phyloP scores from a whole-genome alignment of 2,329 filamentous ascomycete genomes.

The Lecanicillium sp. region DNA sequence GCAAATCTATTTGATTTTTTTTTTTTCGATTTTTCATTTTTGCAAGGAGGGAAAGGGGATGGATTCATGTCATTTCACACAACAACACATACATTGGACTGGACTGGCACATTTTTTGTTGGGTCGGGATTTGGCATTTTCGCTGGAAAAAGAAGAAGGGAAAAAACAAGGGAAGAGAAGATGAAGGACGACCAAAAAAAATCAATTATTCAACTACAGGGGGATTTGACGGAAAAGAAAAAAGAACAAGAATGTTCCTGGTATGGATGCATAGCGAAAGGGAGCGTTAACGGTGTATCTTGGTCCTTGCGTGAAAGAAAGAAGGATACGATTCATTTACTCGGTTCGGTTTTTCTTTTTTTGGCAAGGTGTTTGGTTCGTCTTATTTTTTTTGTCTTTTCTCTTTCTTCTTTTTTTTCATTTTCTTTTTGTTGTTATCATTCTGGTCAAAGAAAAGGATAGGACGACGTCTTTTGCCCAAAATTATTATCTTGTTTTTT shows the following conservation, averaged over 20 bases:
- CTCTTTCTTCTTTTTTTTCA: slow-evolving; percentile 13
- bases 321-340: slow-evolving; percentile 13
- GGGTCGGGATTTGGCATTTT: slow-evolving; percentile 10
- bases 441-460: slow-evolving; percentile 11
- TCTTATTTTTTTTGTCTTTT: slow-evolving; percentile 16
- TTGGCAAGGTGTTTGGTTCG: slow-evolving; percentile 15
- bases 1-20: no score
- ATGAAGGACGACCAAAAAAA: background rate
- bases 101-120: slow-evolving; percentile 11
- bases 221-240: background rate
- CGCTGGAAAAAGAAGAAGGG: slow-evolving; percentile 10
- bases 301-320: slow-evolving; percentile 33
- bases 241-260: slow-evolving; percentile 23
- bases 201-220: no score
- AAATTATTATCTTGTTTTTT: slow-evolving; percentile 19
- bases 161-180: slow-evolving; percentile 3
- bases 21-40: slow-evolving; percentile 22
- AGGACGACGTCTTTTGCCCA: no score
- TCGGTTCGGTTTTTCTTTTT: slow-evolving; percentile 24
- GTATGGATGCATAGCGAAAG: slow-evolving; percentile 43
- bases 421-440: slow-evolving; percentile 15
- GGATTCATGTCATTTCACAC: slow-evolving; percentile 7
- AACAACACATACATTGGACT: slow-evolving; percentile 7
- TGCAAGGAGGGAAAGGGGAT: slow-evolving; percentile 28
- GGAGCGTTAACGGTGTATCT: slow-evolving; percentile 36